These are phyloP conservation scores for Sphagnum magellanicum DNA, from an alignment of 228 moss, liverwort and hornwort species.

Conservation along the genomic window DNA sequence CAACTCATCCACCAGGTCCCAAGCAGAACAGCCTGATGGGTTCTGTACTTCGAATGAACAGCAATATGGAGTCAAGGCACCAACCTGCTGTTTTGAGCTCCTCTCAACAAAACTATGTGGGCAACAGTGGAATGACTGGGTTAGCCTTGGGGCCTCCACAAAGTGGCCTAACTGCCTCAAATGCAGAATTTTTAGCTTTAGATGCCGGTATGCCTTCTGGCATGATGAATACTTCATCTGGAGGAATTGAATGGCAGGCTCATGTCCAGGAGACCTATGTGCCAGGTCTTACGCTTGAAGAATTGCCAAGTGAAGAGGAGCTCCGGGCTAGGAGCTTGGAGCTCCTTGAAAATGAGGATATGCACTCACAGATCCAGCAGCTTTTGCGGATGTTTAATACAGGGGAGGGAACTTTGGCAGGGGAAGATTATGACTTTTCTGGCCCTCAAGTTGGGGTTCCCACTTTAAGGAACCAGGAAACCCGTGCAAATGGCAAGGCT, in stretches of 20 bases:
- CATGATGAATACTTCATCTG: slow-evolving; percentile 19
- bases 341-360: slow-evolving; percentile 82
- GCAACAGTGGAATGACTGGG: slow-evolving; percentile 28
- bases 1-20: slow-evolving; percentile 24
- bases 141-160: slow-evolving; percentile 38
- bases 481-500: slow-evolving; percentile 47
- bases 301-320: slow-evolving; percentile 63
- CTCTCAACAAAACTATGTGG: slow-evolving; percentile 19
- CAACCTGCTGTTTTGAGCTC: slow-evolving; percentile 17
- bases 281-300: slow-evolving; percentile 40
- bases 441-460: too few species aligned
- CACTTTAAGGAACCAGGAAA: slow-evolving; percentile 11
- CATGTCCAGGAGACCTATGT: slow-evolving; percentile 41
- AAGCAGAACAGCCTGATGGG: slow-evolving; percentile 17
- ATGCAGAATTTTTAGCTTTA: slow-evolving; percentile 19
- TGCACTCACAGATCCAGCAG: slow-evolving; percentile 83
- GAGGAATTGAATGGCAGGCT: slow-evolving; percentile 23
- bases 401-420: slow-evolving; percentile 34
- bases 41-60: slow-evolving; percentile 42
- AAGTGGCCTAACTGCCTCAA: slow-evolving; percentile 37
- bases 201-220: slow-evolving; percentile 6
- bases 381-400: slow-evolving; percentile 77
- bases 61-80: slow-evolving; percentile 40
- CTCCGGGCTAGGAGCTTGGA: slow-evolving; percentile 72
- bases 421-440: too few species aligned